Evolutionary conservation across 768 basidiomycete genomes (phyloP).

Genomic region (Rhodocollybia butyracea): DNA sequence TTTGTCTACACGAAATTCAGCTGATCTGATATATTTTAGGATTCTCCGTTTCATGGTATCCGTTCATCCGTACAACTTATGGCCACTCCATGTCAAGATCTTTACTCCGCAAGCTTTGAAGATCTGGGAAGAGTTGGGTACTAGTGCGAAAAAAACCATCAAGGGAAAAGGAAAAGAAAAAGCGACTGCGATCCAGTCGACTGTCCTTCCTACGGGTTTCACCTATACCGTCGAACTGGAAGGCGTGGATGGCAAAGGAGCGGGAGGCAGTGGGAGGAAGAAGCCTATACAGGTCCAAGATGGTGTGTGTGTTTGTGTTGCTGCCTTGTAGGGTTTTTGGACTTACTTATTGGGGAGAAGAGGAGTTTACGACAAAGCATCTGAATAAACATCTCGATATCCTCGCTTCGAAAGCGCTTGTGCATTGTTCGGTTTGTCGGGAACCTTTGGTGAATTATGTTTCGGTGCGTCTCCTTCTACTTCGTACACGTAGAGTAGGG

Average conservation of each 20-base stretch:
- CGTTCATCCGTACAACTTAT: constrained; percentile 62
- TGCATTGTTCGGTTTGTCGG: constrained; percentile 49
- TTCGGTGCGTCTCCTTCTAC: constrained; percentile 30
- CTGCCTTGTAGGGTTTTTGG: neutral
- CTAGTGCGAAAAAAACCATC: neutral
- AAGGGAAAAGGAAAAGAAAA: constrained; percentile 2
- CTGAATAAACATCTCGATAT: constrained; percentile 46
- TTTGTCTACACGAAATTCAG: constrained; percentile 2
- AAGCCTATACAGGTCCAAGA: constrained; percentile 59
- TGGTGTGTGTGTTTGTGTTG: constrained; percentile 30
- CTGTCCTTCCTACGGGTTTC: constrained; percentile 50
- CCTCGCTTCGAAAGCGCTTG: constrained; percentile 27
- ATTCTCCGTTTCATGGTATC: constrained; percentile 63
- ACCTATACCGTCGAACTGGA: constrained; percentile 53
- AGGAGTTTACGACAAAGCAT: constrained; percentile 44
- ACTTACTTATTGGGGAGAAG: constrained; percentile 22
- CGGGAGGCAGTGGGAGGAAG: constrained; percentile 47
- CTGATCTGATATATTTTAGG: constrained; percentile 28
- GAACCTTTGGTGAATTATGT: constrained; percentile 36
- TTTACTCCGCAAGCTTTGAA: constrained; percentile 63
- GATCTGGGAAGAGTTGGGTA: constrained; percentile 41
- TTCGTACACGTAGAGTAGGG: neutral
- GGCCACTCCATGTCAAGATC: constrained; percentile 74
- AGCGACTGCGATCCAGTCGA: neutral
- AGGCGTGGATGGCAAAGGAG: constrained; percentile 65